Conservation (phyloP, 148 eudicot genomes). For the Heliamphora exappendiculata region DNA sequence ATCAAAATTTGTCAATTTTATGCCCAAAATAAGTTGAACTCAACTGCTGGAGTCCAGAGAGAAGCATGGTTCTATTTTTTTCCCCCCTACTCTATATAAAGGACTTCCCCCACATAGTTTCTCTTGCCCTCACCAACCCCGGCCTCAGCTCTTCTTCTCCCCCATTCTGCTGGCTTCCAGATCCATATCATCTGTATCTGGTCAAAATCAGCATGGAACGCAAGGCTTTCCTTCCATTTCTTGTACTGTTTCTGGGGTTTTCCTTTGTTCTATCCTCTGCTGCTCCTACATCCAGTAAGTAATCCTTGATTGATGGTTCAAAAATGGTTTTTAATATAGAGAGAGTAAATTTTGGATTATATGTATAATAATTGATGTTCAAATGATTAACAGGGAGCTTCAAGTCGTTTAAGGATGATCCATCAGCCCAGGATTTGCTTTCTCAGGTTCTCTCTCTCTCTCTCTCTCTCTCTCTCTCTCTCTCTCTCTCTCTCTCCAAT, state of each 20-base stretch:
- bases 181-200: neutral
- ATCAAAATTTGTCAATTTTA: no score
- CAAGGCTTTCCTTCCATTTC: neutral
- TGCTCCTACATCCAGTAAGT: constrained; percentile 23
- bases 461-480: constrained; percentile 4
- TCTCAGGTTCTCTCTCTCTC: constrained; percentile 12
- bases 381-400: constrained; percentile 15
- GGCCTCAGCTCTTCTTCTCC: neutral
- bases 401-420: constrained; percentile 4
- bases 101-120: neutral
- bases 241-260: constrained; percentile 12
- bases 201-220: neutral
- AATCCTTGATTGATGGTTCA: neutral
- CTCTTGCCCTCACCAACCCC: neutral
- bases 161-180: neutral
- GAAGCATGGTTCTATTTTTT: no score
- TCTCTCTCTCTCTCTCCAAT: neutral
- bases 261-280: constrained; percentile 17
- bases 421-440: constrained; percentile 2
- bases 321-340: neutral
- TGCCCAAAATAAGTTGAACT: no score
- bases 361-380: no score
- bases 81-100: neutral
- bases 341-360: no score
- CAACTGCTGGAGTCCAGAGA: no score